Percentiles rank a stretch among this genome's conserved stretches.
Conservation (phyloP, 345 rosid genomes). For the Rhodamnia argentea region DNA sequence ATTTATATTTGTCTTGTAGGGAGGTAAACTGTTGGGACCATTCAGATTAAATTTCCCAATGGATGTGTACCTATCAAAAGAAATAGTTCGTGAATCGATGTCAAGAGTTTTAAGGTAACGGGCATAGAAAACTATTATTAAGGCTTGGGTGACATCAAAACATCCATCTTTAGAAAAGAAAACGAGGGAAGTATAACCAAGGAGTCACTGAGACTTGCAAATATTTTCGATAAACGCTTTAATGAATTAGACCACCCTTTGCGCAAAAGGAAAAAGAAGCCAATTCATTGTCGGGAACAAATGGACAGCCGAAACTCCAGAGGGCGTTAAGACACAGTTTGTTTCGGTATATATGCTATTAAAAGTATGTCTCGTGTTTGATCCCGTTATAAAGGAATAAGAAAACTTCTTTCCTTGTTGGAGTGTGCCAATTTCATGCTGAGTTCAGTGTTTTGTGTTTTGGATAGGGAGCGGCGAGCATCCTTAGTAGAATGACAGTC, state of each 20-base stretch:
- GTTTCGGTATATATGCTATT: neutral
- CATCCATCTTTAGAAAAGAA: neutral
- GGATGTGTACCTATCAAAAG: neutral
- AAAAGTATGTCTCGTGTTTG: neutral
- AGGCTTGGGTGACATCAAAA: neutral
- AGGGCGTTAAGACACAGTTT: neutral
- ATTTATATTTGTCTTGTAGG: neutral
- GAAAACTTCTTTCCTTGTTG: too few relatives aligned
- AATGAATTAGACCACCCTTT: neutral
- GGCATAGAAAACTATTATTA: neutral
- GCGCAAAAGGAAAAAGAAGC: neutral
- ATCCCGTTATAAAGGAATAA: neutral
- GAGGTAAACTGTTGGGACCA: neutral
- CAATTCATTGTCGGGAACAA: neutral
- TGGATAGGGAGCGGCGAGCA: too few relatives aligned
- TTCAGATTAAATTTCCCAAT: neutral
- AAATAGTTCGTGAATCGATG: neutral
- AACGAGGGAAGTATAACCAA: neutral
- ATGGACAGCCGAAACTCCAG: neutral
- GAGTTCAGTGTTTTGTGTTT: too few relatives aligned
- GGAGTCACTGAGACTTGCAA: neutral
- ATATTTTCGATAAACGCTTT: neutral
- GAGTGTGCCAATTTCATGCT: too few relatives aligned
- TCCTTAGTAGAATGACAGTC: too few relatives aligned
- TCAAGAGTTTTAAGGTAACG: neutral